Base-by-base conservation (phyloP, 208 protist genomes). In the Porcisia hertigi region DNA sequence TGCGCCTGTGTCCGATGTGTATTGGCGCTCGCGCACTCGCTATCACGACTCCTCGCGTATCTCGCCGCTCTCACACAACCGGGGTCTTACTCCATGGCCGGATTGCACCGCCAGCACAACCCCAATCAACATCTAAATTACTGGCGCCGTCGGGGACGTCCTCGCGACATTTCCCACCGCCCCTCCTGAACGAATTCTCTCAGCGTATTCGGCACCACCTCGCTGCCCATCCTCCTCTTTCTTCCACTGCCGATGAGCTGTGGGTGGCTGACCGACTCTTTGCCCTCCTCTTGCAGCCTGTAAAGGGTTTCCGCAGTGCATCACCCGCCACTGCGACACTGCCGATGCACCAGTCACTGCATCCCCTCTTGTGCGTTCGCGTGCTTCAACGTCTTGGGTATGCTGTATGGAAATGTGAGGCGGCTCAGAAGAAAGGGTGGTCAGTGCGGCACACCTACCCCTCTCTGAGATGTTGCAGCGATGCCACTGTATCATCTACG, bases 301-400 rank as follows among this genome's bases (percentile, higher is more conserved):
- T 20, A 1, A 74, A n/a, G 73, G 14, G 53, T 36, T 45, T 23
- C 65, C 11, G 63, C 60, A 45, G 57, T 20, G 63, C 8, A 67
- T 49, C 47, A 25, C 34, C 64, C 41, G 12, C 47, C 23, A 70
- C 73, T 34, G 25, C 49, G 49, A 57, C 70, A 47, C 39, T 52
- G 7, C 49, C 54, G 47, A 34, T n/a, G 54, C 69, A 23, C 43
- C 6, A 73, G 23, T 30, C 36, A 25, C 77, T 95, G 1, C 91
- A 95, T 59, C 91, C 91, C 5, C 76, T 95, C 2, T 71, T 95
- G 39, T 88, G 80, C 41, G 79, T 89, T 49, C 83, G 85, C 41
- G 78, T 92, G 11, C 49, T 92, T 49, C 77, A 84, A 58, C 70
- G 77, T 36, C 80, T 95, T 16, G 85, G 88, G 16, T 89, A 80